Evolutionary conservation across 176 grass and related monocot species (phyloP), one percentile per base, ranked within the genome.

Genomic region (Typha latifolia): DNA sequence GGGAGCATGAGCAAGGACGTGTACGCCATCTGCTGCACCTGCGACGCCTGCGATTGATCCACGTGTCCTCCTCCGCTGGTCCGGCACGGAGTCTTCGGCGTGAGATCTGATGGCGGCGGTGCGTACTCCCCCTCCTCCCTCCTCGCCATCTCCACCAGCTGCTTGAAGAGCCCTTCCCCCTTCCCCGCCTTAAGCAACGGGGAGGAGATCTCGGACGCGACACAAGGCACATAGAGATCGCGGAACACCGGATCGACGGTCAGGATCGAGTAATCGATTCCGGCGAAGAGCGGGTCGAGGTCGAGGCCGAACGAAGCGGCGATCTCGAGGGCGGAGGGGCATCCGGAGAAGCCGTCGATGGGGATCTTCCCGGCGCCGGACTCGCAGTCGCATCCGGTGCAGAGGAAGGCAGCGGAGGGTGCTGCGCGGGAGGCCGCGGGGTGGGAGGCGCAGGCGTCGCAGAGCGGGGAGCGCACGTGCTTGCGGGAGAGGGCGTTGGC

Each of bases 151-250:
- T 91, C 89, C 1, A 77, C 71, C 37, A 91, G 89, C 75, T 91
- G 89, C 65, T 82, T 53, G 62, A 63, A 37, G 61, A 91, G 75
- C 21, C 78, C 81, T 22, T 84, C 49, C 48, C 72, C 74, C 47
- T 77, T 79, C 68, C 76, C 76, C 49, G 52, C 3, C 63, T 29
- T 63, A 57, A n/a, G 29, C 16, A 14, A 18, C 68, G 48, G 5
- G 16, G 56, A 53, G 0, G 57, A 48, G 49, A 78, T 66, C 62
- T 75, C 71, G 19, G 77, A 82, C 15, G 78, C 81, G 80, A 76
- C 72, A 72, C 84, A 84, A 26, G 89, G 89, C 52, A 91, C 89
- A 72, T 80, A 91, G 64, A 87, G 71, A 68, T 91, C 84, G 2
- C 67, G 84, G 62, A 79, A 49, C 51, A 64, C 77, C 13, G 77